A percentile compares a stretch with the other conserved stretches of the same genome.
Conservation (phyloP, 2,329 filamentous ascomycete genomes). For the Cladophialophora bantiana region DNA sequence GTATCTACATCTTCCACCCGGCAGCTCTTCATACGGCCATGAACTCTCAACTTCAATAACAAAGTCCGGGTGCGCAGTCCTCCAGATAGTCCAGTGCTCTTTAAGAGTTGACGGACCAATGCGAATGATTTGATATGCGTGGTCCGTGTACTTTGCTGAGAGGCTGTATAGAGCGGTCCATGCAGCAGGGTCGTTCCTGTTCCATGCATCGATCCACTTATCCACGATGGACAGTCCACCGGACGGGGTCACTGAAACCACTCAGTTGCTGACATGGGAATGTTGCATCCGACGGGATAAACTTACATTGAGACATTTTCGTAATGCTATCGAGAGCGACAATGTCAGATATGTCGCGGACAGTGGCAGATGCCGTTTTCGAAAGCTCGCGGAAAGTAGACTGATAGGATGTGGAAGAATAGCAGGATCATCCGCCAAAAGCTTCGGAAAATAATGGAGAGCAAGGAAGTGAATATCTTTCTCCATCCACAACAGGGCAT, state of each 20-base stretch:
- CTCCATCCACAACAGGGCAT: background rate
- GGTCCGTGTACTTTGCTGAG: constrained; percentile 8
- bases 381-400: background rate
- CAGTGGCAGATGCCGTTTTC: background rate
- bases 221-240: constrained; percentile 5
- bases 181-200: constrained; percentile 7
- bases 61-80: constrained; percentile 6
- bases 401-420: constrained; percentile 1
- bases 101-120: constrained; percentile 3
- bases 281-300: background rate
- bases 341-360: background rate
- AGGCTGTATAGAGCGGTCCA: constrained; percentile 10
- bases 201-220: constrained; percentile 8
- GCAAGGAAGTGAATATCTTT: background rate
- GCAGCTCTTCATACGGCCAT: constrained; percentile 3
- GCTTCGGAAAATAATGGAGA: background rate
- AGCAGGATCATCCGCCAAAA: background rate
- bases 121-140: constrained; percentile 14
- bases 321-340: constrained; percentile 5
- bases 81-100: constrained; percentile 11
- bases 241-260: constrained; percentile 1
- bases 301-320: constrained; percentile 9
- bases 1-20: constrained; percentile 5
- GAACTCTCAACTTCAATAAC: background rate
- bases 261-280: constrained; percentile 2